Base-by-base conservation (phyloP, 768 basidiomycete species). In the Lactifluus rugatus region DNA sequence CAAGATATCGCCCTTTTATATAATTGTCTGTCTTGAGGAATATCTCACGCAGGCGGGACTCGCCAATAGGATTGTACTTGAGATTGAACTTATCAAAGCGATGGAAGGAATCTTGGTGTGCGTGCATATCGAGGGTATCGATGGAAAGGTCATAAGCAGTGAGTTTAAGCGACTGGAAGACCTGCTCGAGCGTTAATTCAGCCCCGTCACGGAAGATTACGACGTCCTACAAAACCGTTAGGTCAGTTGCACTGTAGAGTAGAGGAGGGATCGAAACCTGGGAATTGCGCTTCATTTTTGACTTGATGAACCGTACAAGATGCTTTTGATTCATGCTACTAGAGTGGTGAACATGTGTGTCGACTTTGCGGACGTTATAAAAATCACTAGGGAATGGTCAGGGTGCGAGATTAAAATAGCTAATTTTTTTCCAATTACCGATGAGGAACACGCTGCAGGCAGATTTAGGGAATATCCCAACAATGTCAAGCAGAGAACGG, bases 271-370 rank as follows among this genome's bases (percentile, higher is more conserved):
- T 10, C 67, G 80, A 44, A 56, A 90, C 92, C 48, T 93, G 67
- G 2, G 93, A 86, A 64, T 78, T 83, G 23, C 82, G 83, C 73
- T 93, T 93, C 92, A 96, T 94, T 70, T 95, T 95, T n/a, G 86
- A 84, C 71, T 99, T 99, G 76, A 99, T 97, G 74, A 99, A 98
- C 9, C 96, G 91, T 13, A 99, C 75, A 19, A 99, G 74, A 73
- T 99, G 96, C 71, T 99, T 99, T 71, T 99, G 96, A 70, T 99
- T 99, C 94, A 98, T 97, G 72, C 91, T 90, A 60, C 94, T 96
- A 3, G 95, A 95, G 69, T 98, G 92, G 67, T 99, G 96, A 28
- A 99, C 91, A 71, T 99, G 96, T 8, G 96, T 99, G 68, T 99
- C 96, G 59, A 99, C 96, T 70, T 99, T 99, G 25, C 96, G 85